phyloP scores from a whole-genome alignment of 257 asterid species.

The Solanum boliviense region DNA sequence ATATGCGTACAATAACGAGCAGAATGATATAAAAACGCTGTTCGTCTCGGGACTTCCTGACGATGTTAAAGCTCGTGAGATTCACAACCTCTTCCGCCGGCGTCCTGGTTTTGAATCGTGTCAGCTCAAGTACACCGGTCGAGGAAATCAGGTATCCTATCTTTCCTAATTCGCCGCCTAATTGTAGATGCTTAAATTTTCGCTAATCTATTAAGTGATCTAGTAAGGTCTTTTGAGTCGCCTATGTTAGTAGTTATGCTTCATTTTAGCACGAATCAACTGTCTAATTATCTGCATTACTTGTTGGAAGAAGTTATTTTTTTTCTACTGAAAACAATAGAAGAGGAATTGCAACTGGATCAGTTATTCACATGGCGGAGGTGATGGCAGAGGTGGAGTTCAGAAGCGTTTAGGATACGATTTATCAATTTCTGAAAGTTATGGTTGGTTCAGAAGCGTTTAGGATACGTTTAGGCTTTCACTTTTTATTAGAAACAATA shows the following conservation, averaged over 20 bases:
- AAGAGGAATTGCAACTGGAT: background rate
- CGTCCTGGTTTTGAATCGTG: slow-evolving; percentile 80
- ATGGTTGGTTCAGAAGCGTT: background rate
- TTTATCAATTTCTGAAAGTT: background rate
- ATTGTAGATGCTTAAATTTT: background rate
- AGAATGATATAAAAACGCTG: slow-evolving; percentile 59
- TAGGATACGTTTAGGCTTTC: background rate
- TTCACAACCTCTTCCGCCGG: slow-evolving; percentile 94
- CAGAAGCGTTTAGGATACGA: background rate
- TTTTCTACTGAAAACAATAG: background rate
- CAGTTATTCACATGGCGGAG: background rate
- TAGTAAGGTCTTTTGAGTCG: background rate
- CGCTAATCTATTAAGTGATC: background rate
- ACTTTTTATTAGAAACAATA: background rate
- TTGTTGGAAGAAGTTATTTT: background rate
- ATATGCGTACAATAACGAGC: slow-evolving; percentile 15
- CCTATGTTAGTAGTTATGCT: background rate
- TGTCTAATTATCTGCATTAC: background rate
- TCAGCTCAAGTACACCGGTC: slow-evolving; percentile 97
- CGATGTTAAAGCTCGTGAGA: slow-evolving; percentile 97
- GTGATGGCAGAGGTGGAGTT: background rate
- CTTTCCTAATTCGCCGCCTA: background rate
- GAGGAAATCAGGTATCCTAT: slow-evolving; percentile 74
- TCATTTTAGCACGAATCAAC: background rate
- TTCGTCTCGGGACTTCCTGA: slow-evolving; percentile 96